phyloP scores from a whole-genome alignment of 768 basidiomycete genomes.

The Tephrocybe sp. region DNA sequence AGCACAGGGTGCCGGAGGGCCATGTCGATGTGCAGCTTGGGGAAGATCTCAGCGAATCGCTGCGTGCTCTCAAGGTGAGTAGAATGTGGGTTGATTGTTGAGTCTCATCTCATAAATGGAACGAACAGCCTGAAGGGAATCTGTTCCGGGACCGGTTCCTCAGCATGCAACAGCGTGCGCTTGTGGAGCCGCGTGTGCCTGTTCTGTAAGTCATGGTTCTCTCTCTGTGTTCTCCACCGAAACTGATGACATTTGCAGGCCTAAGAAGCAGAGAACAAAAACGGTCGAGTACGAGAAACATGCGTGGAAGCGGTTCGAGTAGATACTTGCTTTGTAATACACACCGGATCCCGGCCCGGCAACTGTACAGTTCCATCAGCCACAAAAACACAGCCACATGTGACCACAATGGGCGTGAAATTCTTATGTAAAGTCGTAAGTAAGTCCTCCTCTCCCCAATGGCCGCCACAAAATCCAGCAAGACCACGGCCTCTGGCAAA shows the following conservation, averaged over 20 bases:
- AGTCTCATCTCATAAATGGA: constrained; percentile 1
- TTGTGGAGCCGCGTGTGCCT: constrained; percentile 83
- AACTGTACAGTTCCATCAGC: constrained; percentile 20
- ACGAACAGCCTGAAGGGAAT: constrained; percentile 83
- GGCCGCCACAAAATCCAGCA: constrained; percentile 59
- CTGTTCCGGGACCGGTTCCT: constrained; percentile 87
- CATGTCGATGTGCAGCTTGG: constrained; percentile 85
- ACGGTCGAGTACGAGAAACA: constrained; percentile 75
- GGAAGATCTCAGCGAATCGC: constrained; percentile 84
- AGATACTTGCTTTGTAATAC: no score
- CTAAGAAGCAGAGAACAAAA: constrained; percentile 50
- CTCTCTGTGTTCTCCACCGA: background rate
- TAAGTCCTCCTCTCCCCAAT: constrained; percentile 34
- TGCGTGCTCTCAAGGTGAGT: constrained; percentile 77
- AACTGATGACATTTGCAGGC: constrained; percentile 32
- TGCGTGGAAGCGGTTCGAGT: constrained; percentile 75
- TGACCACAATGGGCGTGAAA: background rate
- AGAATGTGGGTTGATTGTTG: background rate
- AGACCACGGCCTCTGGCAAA: constrained; percentile 57
- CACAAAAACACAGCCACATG: constrained; percentile 20
- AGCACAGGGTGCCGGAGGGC: constrained; percentile 68
- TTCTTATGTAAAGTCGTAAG: constrained; percentile 19
- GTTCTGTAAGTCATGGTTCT: constrained; percentile 54
- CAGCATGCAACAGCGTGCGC: constrained; percentile 83
- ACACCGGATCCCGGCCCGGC: constrained; percentile 3